phyloP scores from a whole-genome alignment of 768 basidiomycete species.

The Fomitopsis pulvina region DNA sequence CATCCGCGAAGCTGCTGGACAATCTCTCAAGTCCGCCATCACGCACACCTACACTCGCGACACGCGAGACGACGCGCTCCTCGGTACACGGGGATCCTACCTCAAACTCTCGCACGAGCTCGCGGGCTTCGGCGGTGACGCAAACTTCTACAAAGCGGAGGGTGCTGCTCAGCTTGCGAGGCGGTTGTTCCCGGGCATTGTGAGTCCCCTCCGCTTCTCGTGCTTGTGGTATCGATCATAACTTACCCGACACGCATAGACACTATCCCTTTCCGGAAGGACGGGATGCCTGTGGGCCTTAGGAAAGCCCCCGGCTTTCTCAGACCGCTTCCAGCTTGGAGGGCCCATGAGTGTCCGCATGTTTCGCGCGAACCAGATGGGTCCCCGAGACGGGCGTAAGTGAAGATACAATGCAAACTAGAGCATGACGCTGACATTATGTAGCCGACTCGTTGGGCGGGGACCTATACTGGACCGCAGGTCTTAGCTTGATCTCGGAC shows the following conservation, averaged over 20 bases:
- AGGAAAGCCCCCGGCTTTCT: constrained; percentile 42
- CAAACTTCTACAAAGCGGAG: constrained; percentile 68
- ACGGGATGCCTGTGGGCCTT: constrained; percentile 69
- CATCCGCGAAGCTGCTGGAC: constrained; percentile 79
- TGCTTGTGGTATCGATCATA: not conserved
- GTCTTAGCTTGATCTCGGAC: constrained; percentile 68
- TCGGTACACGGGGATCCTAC: constrained; percentile 56
- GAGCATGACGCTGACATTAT: too few relatives aligned
- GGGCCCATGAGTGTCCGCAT: constrained; percentile 82
- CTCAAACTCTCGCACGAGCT: constrained; percentile 59
- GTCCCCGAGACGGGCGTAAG: constrained; percentile 69
- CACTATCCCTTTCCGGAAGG: constrained; percentile 65
- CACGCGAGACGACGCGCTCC: constrained; percentile 65
- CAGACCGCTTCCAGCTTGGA: constrained; percentile 90
- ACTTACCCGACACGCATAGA: constrained; percentile 38
- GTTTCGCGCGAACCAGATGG: constrained; percentile 72
- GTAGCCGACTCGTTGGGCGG: constrained; percentile 83
- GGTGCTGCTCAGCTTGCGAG: constrained; percentile 59
- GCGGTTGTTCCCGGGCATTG: constrained; percentile 48
- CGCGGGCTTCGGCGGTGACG: constrained; percentile 80
- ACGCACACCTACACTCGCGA: constrained; percentile 74
- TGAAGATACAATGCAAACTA: too few relatives aligned
- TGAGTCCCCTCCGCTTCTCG: constrained; percentile 29
- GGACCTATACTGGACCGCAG: constrained; percentile 73
- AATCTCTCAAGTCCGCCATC: constrained; percentile 74